Percentiles rank a stretch among this genome's conserved stretches.
Conservation (phyloP, 805 yeast species). For the Pichia manshurica region DNA sequence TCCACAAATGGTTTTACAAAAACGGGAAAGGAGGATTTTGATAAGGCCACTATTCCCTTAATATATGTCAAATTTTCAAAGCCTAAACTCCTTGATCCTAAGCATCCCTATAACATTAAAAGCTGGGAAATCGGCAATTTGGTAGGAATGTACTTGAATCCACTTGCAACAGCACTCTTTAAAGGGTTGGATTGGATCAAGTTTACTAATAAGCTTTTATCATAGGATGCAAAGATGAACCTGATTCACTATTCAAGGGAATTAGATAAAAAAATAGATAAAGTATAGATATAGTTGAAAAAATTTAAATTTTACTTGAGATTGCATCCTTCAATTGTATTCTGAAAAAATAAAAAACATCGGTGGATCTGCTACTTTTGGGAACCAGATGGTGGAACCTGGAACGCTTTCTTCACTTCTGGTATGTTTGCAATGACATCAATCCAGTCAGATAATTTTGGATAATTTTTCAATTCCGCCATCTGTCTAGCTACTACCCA, state of each 20-base stretch:
- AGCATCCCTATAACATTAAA: constrained; percentile 26
- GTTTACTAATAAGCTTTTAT: constrained; percentile 14
- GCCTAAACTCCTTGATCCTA: constrained; percentile 17
- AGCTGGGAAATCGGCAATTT: constrained; percentile 38
- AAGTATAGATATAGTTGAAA: too few species aligned
- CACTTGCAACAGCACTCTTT: constrained; percentile 31
- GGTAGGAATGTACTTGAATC: constrained; percentile 34
- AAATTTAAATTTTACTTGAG: too few species aligned
- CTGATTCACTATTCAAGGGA: too few species aligned
- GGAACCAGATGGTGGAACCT: too few species aligned
- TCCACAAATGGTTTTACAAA: constrained; percentile 43
- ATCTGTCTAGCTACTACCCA: constrained; percentile 35
- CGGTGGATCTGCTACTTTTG: too few species aligned
- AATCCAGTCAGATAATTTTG: constrained; percentile 37
- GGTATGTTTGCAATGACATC: constrained; percentile 30
- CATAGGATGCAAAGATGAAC: too few species aligned
- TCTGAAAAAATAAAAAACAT: too few species aligned
- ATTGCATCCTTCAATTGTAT: too few species aligned
- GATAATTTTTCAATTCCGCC: constrained; percentile 30
- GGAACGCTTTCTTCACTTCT: constrained; percentile 30
- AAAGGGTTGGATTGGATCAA: constrained; percentile 32
- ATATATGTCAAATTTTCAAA: constrained; percentile 38
- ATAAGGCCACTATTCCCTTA: constrained; percentile 41
- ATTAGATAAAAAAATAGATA: too few species aligned
- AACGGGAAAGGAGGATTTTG: constrained; percentile 42